These are phyloP conservation scores for Penicillium sclerotigenum DNA, from an alignment of 2,329 filamentous ascomycete species.

Conservation along the genomic window DNA sequence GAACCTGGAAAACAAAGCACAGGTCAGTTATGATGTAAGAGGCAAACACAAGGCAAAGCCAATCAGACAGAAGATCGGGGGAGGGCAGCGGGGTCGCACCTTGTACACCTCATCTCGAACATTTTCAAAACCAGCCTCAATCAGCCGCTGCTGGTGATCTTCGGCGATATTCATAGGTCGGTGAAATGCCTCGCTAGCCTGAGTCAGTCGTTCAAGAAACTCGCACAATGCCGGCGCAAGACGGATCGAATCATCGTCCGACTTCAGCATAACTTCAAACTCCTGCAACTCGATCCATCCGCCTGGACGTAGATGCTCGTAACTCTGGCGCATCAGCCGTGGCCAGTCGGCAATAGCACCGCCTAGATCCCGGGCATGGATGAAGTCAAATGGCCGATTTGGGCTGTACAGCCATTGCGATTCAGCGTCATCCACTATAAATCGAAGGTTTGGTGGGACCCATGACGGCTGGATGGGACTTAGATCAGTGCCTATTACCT, in stretches of 20 bases:
- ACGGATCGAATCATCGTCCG: constrained; percentile 30
- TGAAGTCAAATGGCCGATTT: constrained; percentile 31
- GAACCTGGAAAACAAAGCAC: constrained; percentile 34
- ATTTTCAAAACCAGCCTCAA: constrained; percentile 54
- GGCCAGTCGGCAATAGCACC: constrained; percentile 33
- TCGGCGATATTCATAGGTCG: constrained; percentile 36
- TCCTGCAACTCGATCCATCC: constrained; percentile 52
- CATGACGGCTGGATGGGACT: constrained; percentile 43
- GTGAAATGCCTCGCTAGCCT: constrained; percentile 33
- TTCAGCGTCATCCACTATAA: constrained; percentile 36
- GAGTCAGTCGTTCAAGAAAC: constrained; percentile 27
- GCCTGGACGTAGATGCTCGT: constrained; percentile 44
- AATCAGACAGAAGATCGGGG: neutral
- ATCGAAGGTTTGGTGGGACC: constrained; percentile 37
- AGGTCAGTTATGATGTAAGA: neutral
- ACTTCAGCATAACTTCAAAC: constrained; percentile 28
- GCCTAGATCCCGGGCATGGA: constrained; percentile 34
- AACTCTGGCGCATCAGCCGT: constrained; percentile 22
- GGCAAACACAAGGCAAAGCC: neutral
- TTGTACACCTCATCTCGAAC: constrained; percentile 50
- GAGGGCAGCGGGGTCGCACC: constrained; percentile 14
- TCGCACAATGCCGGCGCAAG: constrained; percentile 27
- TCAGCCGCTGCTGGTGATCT: constrained; percentile 44
- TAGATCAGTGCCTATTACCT: constrained; percentile 48
- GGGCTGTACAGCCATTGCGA: constrained; percentile 30